These are phyloP conservation scores for Henckelia pumila DNA, from an alignment of 257 asterid genomes.

Conservation along the genomic window DNA sequence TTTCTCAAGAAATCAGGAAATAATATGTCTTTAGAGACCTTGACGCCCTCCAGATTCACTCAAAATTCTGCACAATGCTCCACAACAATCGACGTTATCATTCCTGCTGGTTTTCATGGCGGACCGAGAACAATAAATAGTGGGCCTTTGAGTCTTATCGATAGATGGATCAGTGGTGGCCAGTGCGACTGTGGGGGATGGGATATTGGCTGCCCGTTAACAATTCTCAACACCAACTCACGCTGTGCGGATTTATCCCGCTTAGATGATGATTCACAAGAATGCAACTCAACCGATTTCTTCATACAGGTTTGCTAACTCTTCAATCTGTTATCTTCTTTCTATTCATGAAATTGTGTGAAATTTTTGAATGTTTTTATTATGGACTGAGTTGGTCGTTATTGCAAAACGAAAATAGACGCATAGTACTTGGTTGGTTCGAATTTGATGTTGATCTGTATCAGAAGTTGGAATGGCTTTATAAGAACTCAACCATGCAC, in stretches of 20 bases:
- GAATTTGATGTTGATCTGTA: not conserved
- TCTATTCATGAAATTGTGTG: not conserved
- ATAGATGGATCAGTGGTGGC: slow-evolving; percentile 82
- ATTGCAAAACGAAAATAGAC: not conserved
- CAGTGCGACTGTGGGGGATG: slow-evolving; percentile 95
- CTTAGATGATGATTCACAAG: slow-evolving; percentile 34
- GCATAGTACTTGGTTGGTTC: not conserved
- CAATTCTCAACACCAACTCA: slow-evolving; percentile 45
- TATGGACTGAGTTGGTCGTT: not conserved
- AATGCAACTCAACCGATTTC: slow-evolving; percentile 66
- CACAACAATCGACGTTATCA: slow-evolving; percentile 52
- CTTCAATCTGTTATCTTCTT: not conserved
- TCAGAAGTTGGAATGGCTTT: not conserved
- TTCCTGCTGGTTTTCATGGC: slow-evolving; percentile 85
- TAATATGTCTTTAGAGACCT: slow-evolving; percentile 19
- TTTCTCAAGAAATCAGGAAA: slow-evolving; percentile 54
- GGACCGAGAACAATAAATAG: slow-evolving; percentile 63
- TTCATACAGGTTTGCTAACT: slow-evolving; percentile 56
- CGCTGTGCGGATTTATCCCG: slow-evolving; percentile 28
- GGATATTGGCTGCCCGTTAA: slow-evolving; percentile 85
- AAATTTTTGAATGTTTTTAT: not conserved
- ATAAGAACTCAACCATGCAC: not conserved
- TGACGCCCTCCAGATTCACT: slow-evolving; percentile 30
- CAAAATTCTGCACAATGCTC: slow-evolving; percentile 53
- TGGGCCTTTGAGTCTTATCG: slow-evolving; percentile 72